Evolutionary conservation across 2,329 filamentous ascomycete species (phyloP), one percentile per base, ranked within the genome.

Genomic region (Mycosphaerelloides madeirae): DNA sequence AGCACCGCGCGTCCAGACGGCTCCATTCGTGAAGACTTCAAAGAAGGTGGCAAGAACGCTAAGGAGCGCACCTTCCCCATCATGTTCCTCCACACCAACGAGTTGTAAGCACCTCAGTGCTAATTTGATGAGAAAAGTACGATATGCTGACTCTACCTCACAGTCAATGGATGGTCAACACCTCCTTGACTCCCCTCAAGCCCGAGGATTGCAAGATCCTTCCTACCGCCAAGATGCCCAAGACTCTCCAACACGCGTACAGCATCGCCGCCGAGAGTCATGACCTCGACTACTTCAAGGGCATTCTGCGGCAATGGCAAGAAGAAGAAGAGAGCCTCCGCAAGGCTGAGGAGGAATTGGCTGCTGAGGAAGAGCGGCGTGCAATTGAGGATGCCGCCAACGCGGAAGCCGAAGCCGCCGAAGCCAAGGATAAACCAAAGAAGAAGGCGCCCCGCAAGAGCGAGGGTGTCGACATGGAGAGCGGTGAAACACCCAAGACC

Each of bases 21-120:
- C 46, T 85, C 84, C 31, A 95, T 93, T 66, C 83, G 87, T 42
- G 87, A 89, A 48, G 86, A 91, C 53, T 96, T 87, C 63, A 80
- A 83, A 31, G 89, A 95, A 59, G 90, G 85, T 49, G 91, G 87
- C 58, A 93, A 93, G 73, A 85, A 89, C 55, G 82, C 79, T 32
- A 80, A 83, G 50, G 89, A 96, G 67, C 80, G 91, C 52, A 89
- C 85, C 22, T 97, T 89, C 65, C 87, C 91, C 4, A 83, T 97
- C 62, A 96, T 97, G 91, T 97, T 95, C 65, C 73, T 97, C 39
- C 76, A 81, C 53, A 95, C 90, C 29, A 96, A 97, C 61, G 91
- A 97, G 76, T 97, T 98, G 93, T 98, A 72, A 80, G 91, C 81
- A 34, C 29, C 49, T 3, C 22, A 3, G 13, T 14, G n/a, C n/a